A percentile compares a stretch with the other conserved stretches of the same genome.
Evolutionary conservation across 163 green algal species (phyloP).

Genomic region (Scenedesmus sp.): DNA sequence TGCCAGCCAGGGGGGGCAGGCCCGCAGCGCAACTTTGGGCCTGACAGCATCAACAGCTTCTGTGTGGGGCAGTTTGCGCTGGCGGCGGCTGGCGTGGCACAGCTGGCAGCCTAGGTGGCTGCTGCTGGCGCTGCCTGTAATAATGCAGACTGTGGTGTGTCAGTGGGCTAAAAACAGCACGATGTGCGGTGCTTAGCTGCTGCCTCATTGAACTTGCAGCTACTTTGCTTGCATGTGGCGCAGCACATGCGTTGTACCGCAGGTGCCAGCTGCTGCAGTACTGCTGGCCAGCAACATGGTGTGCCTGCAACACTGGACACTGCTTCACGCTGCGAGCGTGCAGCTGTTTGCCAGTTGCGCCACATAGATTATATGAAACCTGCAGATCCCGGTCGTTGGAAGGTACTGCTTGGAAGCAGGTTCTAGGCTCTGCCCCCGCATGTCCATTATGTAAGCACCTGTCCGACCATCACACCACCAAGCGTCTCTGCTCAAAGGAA

Average conservation of each 20-base stretch:
- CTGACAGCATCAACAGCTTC: constrained; percentile 25
- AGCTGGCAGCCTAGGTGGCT: background rate
- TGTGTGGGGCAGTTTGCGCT: constrained; percentile 43
- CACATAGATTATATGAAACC: background rate
- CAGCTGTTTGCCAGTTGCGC: background rate
- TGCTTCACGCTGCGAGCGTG: background rate
- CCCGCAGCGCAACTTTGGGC: background rate
- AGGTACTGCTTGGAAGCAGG: background rate
- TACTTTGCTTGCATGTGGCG: background rate
- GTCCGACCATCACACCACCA: background rate
- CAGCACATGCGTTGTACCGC: background rate
- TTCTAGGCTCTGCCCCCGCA: background rate
- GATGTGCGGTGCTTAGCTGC: background rate
- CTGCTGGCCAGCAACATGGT: background rate
- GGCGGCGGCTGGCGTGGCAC: constrained; percentile 15
- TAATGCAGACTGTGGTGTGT: too few relatives aligned
- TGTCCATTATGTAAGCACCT: constrained; percentile 9
- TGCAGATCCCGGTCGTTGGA: background rate
- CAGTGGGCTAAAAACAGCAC: too few relatives aligned
- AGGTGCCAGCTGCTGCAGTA: background rate
- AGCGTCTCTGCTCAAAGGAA: background rate
- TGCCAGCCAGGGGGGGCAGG: constrained; percentile 28
- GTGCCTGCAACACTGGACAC: background rate
- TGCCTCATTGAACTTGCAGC: background rate
- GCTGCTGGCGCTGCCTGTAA: background rate